Percentiles rank a stretch among this genome's conserved stretches.
These are phyloP conservation scores for Camellia oleifera DNA, from an alignment of 179 eudicot genomes.

Conservation along the genomic window DNA sequence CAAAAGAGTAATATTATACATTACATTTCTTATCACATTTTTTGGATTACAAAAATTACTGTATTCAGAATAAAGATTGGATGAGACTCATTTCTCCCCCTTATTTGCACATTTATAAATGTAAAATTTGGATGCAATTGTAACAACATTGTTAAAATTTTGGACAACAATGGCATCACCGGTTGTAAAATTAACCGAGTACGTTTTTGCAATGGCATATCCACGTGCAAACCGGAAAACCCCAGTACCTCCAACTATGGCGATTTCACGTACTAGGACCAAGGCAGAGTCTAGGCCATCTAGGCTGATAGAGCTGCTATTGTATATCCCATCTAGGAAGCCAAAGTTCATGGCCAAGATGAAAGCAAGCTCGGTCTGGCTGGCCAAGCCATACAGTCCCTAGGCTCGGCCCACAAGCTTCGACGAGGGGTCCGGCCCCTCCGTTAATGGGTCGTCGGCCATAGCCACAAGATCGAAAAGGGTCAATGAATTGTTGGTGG, in stretches of 20 bases:
- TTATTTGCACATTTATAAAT: no score
- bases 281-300: constrained; percentile 38
- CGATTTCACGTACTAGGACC: constrained; percentile 40
- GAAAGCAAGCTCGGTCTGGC: constrained; percentile 33
- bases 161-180: constrained; percentile 51
- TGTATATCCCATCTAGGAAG: constrained; percentile 43
- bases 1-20: no score
- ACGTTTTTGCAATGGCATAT: constrained; percentile 43
- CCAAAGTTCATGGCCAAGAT: constrained; percentile 48
- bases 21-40: no score
- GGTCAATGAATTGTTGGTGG: constrained; percentile 18
- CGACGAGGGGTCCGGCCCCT: constrained; percentile 29
- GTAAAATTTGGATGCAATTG: no score
- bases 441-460: constrained; percentile 53
- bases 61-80: no score
- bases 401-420: constrained; percentile 58
- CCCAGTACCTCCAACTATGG: constrained; percentile 58
- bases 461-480: constrained; percentile 41
- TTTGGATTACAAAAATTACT: no score
- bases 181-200: constrained; percentile 23
- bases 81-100: no score
- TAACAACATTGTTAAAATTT: no score
- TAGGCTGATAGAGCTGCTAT: constrained; percentile 50
- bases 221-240: constrained; percentile 59
- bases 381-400: constrained; percentile 50